Base-by-base conservation (phyloP, 768 basidiomycete species). In the Postia placenta region DNA sequence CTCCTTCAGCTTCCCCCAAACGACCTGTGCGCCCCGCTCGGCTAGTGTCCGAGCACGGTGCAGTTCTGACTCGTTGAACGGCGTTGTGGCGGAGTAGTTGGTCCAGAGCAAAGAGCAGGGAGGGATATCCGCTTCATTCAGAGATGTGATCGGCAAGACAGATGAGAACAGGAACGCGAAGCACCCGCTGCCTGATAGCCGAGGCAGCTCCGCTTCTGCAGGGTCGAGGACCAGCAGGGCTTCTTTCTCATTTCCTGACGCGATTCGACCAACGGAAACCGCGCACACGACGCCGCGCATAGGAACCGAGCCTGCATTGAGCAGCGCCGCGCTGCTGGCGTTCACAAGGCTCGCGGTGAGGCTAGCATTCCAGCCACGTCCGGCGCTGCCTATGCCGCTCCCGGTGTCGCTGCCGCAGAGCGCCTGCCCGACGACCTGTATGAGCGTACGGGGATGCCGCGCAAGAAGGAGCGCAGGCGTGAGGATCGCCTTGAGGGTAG, bases 281-380 rank as follows among this genome's bases (percentile, higher is more conserved):
- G 88, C 87, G 45, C 81, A 82, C 0, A 86, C 74, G n/a, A 85
- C 78, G 1, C 87, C 86, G 2, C 75, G 69, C 85, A 90, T 82
- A 0, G 86, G 81, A 0, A 92, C 66, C 1, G 85, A 86, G 0
- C 79, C 78, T 0, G 86, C 76, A 39, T 80, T 83, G 25, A 92
- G 60, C 6, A 90, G 68, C 0, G 89, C 83, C 0, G 87, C 67
- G 4, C 78, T 79, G 54, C 77, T 74, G 0, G 87, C 83, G 53
- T 92, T 91, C 54, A 89, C 78, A 63, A 81, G 69, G 2, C 83
- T 75, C 0, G 87, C 82, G 1, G 79, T 67, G 22, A 86, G 67
- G 0, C 69, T 68, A 23, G 75, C 69, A 26, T 67, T 58, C 60
- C 67, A 66, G 56, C 50, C 59, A 42, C 46, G 60, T 50, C 57